phyloP scores from a whole-genome alignment of 805 yeast species.

The Teunomyces tritomae region DNA sequence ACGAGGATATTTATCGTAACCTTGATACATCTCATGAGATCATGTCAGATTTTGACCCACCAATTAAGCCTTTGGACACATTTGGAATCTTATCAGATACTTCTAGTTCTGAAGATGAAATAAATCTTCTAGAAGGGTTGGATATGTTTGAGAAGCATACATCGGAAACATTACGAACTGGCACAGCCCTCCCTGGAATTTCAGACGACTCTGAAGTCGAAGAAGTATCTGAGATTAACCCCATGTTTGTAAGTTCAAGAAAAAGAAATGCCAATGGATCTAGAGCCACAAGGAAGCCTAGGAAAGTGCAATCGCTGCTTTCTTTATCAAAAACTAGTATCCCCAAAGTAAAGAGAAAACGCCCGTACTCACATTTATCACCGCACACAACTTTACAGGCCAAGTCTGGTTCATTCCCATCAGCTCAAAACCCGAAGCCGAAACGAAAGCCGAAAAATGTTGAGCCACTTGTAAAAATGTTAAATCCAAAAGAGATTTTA shows the following conservation, averaged over 20 bases:
- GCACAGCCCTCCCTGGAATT: neutral
- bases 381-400: neutral
- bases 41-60: constrained; percentile 8
- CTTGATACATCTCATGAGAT: constrained; percentile 8
- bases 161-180: neutral
- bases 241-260: constrained; percentile 13
- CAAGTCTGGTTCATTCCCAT: neutral
- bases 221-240: constrained; percentile 10
- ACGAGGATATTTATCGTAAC: constrained; percentile 4
- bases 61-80: constrained; percentile 5
- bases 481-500: constrained; percentile 5
- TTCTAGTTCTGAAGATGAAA: constrained; percentile 5
- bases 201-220: neutral
- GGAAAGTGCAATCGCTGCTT: neutral
- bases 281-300: neutral
- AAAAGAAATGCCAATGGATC: neutral
- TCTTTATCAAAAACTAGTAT: neutral
- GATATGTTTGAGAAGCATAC: neutral
- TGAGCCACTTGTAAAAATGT: neutral
- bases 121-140: neutral
- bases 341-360: neutral
- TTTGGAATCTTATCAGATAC: constrained; percentile 10
- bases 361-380: no score
- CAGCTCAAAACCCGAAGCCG: neutral
- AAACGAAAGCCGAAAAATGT: neutral